Percentiles rank a stretch among this genome's conserved stretches.
Conservation (phyloP, 2,329 filamentous ascomycete species). For the Raffaelea albimanens region DNA sequence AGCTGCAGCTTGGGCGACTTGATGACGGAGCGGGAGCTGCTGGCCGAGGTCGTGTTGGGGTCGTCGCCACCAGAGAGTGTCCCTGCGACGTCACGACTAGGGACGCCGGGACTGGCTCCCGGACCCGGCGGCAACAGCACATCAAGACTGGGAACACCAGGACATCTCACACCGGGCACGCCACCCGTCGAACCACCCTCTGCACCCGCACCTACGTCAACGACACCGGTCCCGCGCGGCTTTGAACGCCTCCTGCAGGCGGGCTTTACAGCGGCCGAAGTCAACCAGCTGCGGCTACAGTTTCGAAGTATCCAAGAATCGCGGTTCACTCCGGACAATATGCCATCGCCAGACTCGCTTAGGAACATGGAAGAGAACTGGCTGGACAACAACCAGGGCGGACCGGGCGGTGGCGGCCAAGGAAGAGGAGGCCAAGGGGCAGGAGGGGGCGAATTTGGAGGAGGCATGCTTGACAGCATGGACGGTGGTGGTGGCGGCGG, state of each 20-base stretch:
- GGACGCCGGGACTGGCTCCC: no score
- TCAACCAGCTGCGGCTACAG: slow-evolving; percentile 76
- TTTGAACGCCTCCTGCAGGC: slow-evolving; percentile 79
- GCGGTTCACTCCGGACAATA: slow-evolving; percentile 77
- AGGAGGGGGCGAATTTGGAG: slow-evolving; percentile 24
- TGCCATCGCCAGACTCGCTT: slow-evolving; percentile 70
- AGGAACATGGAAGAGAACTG: slow-evolving; percentile 78
- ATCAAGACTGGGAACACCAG: no score
- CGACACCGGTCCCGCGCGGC: slow-evolving; percentile 57
- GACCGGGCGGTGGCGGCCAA: slow-evolving; percentile 20
- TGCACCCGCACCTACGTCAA: slow-evolving; percentile 7
- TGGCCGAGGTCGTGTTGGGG: no score
- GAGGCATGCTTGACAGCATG: slow-evolving; percentile 26
- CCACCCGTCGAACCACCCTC: neutral
- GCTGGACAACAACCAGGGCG: slow-evolving; percentile 61
- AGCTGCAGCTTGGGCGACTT: slow-evolving; percentile 85
- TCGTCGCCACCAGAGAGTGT: neutral
- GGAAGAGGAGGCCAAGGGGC: slow-evolving; percentile 25
- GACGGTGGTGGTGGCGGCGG: neutral
- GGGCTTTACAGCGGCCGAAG: slow-evolving; percentile 75
- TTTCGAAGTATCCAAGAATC: slow-evolving; percentile 78
- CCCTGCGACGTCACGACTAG: no score
- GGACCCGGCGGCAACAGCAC: no score
- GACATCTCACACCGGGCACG: neutral
- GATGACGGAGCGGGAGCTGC: slow-evolving; percentile 58